These are phyloP conservation scores for Echinosphaeria canescens DNA, from an alignment of 2,329 filamentous ascomycete genomes.

Conservation along the genomic window DNA sequence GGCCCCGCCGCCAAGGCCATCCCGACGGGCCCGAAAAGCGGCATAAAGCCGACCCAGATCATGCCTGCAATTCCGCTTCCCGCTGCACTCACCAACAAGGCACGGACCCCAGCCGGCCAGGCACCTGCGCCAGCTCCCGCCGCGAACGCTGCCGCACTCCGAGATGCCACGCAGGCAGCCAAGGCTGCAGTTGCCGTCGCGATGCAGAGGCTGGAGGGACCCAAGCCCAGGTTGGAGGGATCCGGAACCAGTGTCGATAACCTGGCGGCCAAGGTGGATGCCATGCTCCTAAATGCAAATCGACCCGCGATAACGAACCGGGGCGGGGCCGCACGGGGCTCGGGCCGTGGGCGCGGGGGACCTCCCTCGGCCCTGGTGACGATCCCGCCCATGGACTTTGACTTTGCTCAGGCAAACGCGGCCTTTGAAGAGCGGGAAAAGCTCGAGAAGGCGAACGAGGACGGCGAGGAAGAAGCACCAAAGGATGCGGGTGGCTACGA, in stretches of 20 bases:
- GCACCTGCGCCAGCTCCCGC: slow-evolving; percentile 14
- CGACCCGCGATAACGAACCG: no score
- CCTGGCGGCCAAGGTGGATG: slow-evolving; percentile 50
- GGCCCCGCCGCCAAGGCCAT: slow-evolving; percentile 15
- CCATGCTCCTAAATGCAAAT: no score
- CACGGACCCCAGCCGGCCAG: slow-evolving; percentile 6
- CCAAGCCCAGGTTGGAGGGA: slow-evolving; percentile 8
- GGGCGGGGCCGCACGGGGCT: slow-evolving; percentile 30
- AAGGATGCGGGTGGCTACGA: slow-evolving; percentile 46
- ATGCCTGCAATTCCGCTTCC: slow-evolving; percentile 44
- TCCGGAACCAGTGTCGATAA: slow-evolving; percentile 33
- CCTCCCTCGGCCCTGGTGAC: slow-evolving; percentile 48
- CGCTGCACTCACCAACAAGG: slow-evolving; percentile 15
- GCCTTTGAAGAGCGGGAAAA: slow-evolving; percentile 79
- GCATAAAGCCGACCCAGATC: slow-evolving; percentile 21
- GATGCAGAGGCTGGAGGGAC: slow-evolving; percentile 51
- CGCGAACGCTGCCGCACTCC: slow-evolving; percentile 18
- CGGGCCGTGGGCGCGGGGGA: slow-evolving; percentile 22
- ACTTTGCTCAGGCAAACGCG: slow-evolving; percentile 70
- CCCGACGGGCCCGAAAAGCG: slow-evolving; percentile 24
- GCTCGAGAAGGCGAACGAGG: slow-evolving; percentile 60
- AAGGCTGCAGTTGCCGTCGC: slow-evolving; percentile 61
- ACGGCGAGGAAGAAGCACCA: slow-evolving; percentile 16
- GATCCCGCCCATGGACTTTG: slow-evolving; percentile 77
- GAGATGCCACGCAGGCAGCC: slow-evolving; percentile 52